Conservation (phyloP, 495 filamentous ascomycete genomes). For the Poronia punctata region DNA sequence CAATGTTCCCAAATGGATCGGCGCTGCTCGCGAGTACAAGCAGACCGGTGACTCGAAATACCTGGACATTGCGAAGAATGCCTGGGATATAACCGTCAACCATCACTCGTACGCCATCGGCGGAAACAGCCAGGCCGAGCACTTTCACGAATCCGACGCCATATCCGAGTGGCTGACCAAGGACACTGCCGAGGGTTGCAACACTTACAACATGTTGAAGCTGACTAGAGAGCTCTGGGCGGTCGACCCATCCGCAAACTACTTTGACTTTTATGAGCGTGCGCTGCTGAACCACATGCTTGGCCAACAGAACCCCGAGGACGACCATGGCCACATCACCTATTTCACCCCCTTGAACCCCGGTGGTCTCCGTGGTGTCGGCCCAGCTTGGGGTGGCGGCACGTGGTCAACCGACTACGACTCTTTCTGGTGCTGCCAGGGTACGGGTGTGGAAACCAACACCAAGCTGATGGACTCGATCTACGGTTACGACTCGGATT, state of each 20-base stretch:
- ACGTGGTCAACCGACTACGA: conserved; percentile 26
- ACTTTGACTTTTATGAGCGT: conserved; percentile 36
- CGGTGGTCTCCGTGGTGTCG: conserved; percentile 23
- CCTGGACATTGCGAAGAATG: conserved; percentile 27
- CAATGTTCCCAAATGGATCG: conserved; percentile 35
- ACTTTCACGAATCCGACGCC: conserved; percentile 27
- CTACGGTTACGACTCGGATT: conserved; percentile 18
- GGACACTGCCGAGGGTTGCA: conserved; percentile 32
- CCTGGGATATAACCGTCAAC: conserved; percentile 28
- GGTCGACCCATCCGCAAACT: conserved; percentile 20
- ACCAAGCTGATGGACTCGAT: conserved; percentile 24
- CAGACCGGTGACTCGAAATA: conserved; percentile 25
- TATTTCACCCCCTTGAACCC: conserved; percentile 33
- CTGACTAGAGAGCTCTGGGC: conserved; percentile 32
- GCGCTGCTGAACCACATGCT: conserved; percentile 32
- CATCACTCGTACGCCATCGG: conserved; percentile 33
- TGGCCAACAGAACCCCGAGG: conserved; percentile 25
- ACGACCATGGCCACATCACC: conserved; percentile 30
- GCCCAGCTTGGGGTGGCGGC: conserved; percentile 21
- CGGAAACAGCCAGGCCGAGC: conserved; percentile 35
- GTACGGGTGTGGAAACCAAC: conserved; percentile 22
- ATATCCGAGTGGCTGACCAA: conserved; percentile 24
- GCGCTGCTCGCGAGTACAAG: conserved; percentile 24
- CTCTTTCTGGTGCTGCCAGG: conserved; percentile 28
- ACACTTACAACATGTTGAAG: conserved; percentile 37